Evolutionary conservation across 768 basidiomycete genomes (phyloP), one percentile per base, ranked within the genome.

Genomic region (Glaciozyma antarctica): DNA sequence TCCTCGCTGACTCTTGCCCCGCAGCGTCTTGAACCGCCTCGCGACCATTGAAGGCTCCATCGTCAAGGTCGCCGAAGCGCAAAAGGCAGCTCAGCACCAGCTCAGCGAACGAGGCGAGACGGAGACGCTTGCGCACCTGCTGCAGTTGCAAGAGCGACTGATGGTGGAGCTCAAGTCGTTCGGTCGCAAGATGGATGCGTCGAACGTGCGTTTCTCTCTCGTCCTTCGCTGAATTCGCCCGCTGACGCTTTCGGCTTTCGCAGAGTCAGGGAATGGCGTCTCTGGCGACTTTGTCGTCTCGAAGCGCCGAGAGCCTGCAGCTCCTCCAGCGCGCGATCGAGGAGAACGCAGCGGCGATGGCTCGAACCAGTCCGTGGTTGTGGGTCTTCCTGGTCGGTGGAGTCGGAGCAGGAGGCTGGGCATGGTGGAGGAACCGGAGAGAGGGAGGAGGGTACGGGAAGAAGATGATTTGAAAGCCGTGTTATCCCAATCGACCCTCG

Each of bases 151-250:
- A 47, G 67, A 68, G 19, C 55, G 67, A 21, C 38, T 68, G 43
- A 64, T 68, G 67, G 63, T 64, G 28, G 67, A 68, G 57, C 47
- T 68, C 34, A 58, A 68, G 57, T 12, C 55, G 22, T 58, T 68
- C 26, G 67, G 63, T 1, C 43, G 60, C 47, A 68, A 61, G 52
- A 57, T 68, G 17, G 67, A 68, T 47, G 53, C 51, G 12, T 34
- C 60, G 2, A 64, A 58, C 52, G 67, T 68, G 16, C 43, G 67
- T 62, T 62, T 9, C 52, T 49, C 8, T n/a, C 26, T 13, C 5
- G 5, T 41, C 15, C 19, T 3, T 19, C 56, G 17, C 26, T 13
- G 5, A 44, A 9, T 9, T 24, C 32, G 4, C 6, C 17, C 3
- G 32, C 56, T 56, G 56, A 58, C 22, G 12, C 6, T 12, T 24